Percentiles rank a stretch among this genome's conserved stretches.
Conservation (phyloP, 1,284 basidiomycete species). For the Pterula multifida region DNA sequence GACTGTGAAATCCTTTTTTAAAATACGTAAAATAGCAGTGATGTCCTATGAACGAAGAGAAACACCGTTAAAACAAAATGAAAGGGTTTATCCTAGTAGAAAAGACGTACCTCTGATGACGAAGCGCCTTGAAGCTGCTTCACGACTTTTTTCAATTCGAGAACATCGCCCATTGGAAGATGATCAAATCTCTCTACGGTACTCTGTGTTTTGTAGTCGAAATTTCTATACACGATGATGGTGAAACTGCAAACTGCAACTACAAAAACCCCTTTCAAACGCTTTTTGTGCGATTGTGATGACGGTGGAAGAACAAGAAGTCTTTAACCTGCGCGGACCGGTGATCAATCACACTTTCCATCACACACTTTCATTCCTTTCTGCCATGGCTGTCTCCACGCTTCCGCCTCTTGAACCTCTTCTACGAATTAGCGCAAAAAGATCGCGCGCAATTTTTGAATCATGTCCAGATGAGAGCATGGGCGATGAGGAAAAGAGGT, state of each 20-base stretch:
- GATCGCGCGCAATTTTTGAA: conserved; percentile 59
- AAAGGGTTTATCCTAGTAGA: conserved; percentile 25
- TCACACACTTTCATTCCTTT: neutral
- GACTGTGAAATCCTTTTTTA: conserved; percentile 74
- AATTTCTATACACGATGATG: neutral
- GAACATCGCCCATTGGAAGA: conserved; percentile 36
- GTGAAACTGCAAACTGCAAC: no score
- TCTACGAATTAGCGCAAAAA: conserved; percentile 47
- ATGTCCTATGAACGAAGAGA: conserved; percentile 44
- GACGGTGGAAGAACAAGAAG: conserved; percentile 1
- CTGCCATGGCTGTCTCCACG: conserved; percentile 29
- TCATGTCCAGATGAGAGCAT: conserved; percentile 47
- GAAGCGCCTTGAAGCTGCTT: conserved; percentile 62
- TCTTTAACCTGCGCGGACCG: conserved; percentile 2
- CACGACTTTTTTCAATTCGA: conserved; percentile 67
- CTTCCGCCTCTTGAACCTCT: conserved; percentile 61
- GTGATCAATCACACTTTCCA: neutral
- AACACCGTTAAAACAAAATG: conserved; percentile 20
- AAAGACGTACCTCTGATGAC: conserved; percentile 45
- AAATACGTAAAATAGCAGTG: conserved; percentile 50
- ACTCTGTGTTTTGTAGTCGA: neutral
- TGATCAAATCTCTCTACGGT: no score
- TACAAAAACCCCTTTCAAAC: conserved; percentile 19
- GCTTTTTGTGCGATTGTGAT: conserved; percentile 5
- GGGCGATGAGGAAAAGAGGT: conserved; percentile 63